Base-by-base conservation (phyloP, 208 protist species). In the Vickermania spadyakhi region DNA sequence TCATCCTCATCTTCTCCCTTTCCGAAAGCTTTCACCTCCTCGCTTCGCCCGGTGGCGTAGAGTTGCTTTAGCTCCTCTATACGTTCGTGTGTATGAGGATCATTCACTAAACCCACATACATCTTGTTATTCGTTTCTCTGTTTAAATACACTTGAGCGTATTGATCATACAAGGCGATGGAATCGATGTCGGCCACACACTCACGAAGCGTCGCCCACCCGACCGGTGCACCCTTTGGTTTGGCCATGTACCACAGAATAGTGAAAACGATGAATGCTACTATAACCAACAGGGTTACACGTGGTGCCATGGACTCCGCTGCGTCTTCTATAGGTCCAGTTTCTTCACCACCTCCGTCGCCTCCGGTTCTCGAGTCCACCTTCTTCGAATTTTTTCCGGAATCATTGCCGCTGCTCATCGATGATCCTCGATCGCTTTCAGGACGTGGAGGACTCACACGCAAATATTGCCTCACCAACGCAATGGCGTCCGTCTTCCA, bases 261-360 rank as follows among this genome's bases (percentile, higher is more conserved):
- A 58, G 85, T 86, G 69, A 75, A 64, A 26, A 73, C 42, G 71
- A 87, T 86, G 36, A 91, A 51, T 45, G 70, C 63, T 29, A 86
- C 60, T 29, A 61, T 56, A 1, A 60, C 30, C 49, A 91, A 73
- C 3, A 68, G 50, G 11, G 62, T 75, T 0, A 77, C 84, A 52
- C 74, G 66, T 25, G 63, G 45, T 31, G 73, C 56, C 1, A 87
- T 56, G 25, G 76, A 78, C 2, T 72, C 58, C 84, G 79, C 86
- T 0, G 77, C 80, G 4, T 60, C 68, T 41, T 76, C 75, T 23
- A 57, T 59, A 11, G 79, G 79, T 22, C 56, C 57, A 3, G 84
- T 79, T 52, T 58, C 59, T 3, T 58, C 62, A 2, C 41, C 64
- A 18, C 60, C 30, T 25, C 27, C 25, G 41, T 36, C 42, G 13